Evolutionary conservation across 116 monocot species (phyloP).

Genomic region (Trichopus zeylanicus): DNA sequence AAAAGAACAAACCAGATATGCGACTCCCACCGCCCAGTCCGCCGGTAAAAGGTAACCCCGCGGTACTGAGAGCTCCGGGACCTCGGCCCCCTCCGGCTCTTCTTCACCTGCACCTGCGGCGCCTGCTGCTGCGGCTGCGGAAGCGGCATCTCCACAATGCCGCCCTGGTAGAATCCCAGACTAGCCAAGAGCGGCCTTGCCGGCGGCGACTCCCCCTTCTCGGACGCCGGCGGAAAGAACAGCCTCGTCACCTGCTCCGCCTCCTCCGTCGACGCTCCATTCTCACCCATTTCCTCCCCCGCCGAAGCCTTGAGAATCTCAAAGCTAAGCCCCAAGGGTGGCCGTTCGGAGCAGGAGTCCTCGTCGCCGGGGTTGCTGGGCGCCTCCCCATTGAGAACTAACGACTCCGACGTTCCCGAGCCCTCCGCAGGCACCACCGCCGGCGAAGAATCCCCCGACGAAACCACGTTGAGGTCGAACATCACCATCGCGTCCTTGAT

Average conservation of each 20-base stretch:
- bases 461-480: constrained; percentile 63
- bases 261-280: not conserved
- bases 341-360: constrained; percentile 23
- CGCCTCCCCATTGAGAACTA: constrained; percentile 49
- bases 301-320: constrained; percentile 26
- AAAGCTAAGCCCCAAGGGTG: constrained; percentile 21
- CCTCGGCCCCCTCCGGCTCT: constrained; percentile 35
- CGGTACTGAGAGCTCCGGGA: constrained; percentile 47
- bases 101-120: constrained; percentile 19
- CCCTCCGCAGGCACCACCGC: constrained; percentile 10
- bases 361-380: constrained; percentile 25
- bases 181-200: constrained; percentile 9
- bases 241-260: constrained; percentile 20
- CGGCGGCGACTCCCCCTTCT: constrained; percentile 4
- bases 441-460: constrained; percentile 6
- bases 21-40: constrained; percentile 38
- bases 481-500: no score
- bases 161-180: constrained; percentile 11
- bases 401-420: constrained; percentile 51
- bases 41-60: constrained; percentile 38
- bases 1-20: constrained; percentile 12
- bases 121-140: not conserved
- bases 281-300: constrained; percentile 12
- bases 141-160: constrained; percentile 1
- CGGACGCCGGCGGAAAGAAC: constrained; percentile 29